Conservation (phyloP, 2,329 filamentous ascomycete species). For the Lecanicillium sp. region DNA sequence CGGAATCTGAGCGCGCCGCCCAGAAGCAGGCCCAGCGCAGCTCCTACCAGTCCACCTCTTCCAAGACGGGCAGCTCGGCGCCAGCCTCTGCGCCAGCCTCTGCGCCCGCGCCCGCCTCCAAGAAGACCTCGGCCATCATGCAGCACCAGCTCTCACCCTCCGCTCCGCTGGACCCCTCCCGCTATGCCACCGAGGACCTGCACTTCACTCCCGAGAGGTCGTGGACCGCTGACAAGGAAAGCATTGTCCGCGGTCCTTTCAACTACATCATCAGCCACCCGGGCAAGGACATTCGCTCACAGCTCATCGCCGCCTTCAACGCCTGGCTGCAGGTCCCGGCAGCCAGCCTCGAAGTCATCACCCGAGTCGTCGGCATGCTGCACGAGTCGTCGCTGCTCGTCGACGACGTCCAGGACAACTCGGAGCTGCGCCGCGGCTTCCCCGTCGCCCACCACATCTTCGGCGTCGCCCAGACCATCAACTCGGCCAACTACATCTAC, state of each 20-base stretch:
- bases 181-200: constrained; percentile 51
- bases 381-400: constrained; percentile 79
- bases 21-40: constrained; percentile 25
- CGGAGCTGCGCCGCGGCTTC: constrained; percentile 66
- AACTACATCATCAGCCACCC: constrained; percentile 75
- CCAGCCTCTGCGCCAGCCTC: constrained; percentile 8
- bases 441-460: constrained; percentile 83
- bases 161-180: constrained; percentile 40
- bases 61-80: constrained; percentile 14
- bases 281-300: constrained; percentile 77
- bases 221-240: constrained; percentile 72
- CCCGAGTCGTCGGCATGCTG: constrained; percentile 74
- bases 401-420: constrained; percentile 84
- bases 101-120: background rate
- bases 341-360: constrained; percentile 66
- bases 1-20: background rate
- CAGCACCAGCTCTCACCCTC: constrained; percentile 30
- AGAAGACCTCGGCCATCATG: constrained; percentile 20
- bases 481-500: constrained; percentile 85
- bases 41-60: constrained; percentile 7
- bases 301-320: constrained; percentile 77
- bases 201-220: constrained; percentile 44
- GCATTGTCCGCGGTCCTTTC: constrained; percentile 69
- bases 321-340: constrained; percentile 69
- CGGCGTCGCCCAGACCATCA: constrained; percentile 82